phyloP scores from a whole-genome alignment of 305 asterid species.

The Rubia balearica region DNA sequence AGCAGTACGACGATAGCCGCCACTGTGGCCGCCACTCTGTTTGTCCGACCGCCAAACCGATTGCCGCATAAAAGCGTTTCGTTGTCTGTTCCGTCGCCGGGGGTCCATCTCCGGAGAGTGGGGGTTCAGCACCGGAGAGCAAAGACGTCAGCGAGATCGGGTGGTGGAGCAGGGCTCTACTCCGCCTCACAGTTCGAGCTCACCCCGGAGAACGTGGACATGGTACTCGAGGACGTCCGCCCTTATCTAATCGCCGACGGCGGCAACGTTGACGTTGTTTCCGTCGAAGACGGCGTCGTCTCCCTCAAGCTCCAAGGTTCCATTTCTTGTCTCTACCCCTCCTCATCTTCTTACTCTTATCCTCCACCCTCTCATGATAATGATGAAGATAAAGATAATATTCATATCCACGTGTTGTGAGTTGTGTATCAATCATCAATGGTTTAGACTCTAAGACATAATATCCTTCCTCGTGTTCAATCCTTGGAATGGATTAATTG shows the following conservation, averaged over 20 bases:
- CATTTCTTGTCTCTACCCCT: neutral
- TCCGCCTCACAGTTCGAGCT: conserved; percentile 76
- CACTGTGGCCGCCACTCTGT: neutral
- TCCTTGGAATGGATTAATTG: neutral
- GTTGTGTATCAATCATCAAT: neutral
- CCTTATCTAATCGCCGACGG: conserved; percentile 94
- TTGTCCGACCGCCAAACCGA: neutral
- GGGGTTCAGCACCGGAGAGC: neutral
- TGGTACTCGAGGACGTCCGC: conserved; percentile 76
- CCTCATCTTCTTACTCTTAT: neutral
- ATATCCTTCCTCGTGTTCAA: too few relatives aligned
- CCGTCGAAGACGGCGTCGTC: conserved; percentile 74
- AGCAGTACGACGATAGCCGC: neutral
- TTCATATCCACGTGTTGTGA: too few relatives aligned
- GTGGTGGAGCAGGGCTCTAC: conserved; percentile 42
- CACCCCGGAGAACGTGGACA: conserved; percentile 62
- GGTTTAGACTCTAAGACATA: neutral
- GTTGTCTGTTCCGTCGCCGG: neutral
- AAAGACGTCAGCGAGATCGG: neutral
- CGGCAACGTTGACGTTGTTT: conserved; percentile 76
- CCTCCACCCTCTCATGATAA: too few relatives aligned
- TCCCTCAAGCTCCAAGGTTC: conserved; percentile 82
- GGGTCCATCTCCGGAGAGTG: neutral
- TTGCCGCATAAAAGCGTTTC: neutral
- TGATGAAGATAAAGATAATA: too few relatives aligned